Evolutionary conservation across 345 rosid species (phyloP), one percentile per base, ranked within the genome.

Genomic region (Eucalyptus leucophloia): DNA sequence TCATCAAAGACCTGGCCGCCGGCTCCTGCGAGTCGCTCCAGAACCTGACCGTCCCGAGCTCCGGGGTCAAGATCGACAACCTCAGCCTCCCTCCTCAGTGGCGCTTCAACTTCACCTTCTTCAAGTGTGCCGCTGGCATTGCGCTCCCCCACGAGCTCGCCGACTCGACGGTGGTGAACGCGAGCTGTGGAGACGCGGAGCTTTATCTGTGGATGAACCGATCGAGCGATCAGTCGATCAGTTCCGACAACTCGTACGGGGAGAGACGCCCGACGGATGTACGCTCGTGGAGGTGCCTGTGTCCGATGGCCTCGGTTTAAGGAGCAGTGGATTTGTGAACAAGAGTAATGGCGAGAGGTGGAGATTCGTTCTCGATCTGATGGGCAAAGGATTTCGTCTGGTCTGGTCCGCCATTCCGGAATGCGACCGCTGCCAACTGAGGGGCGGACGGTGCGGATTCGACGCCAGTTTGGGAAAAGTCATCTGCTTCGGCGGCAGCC

Each of bases 321-420:
- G 16, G 42, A 30, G 62, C 44, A 32, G 44, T 7, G 67, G 7
- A 50, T 62, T 87, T 26, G 23, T 2, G 18, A 88, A 67, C 32
- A 10, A 4, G 26, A 87, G 44, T 49, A 44, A 10, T 56, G 87
- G 5, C n/a, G 85, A 12, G 21, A 14, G 21, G 16, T 72, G 53
- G 89, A 58, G 15, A 7, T 30, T 42, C 30, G 87, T 90, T 26
- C 5, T 87, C 10, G 40, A 34, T 9, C 80, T 37, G 60, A 86
- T 93, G 90, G 62, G 28, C 2, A 49, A 88, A 12, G 94, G 94
- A 58, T 89, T 93, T 89, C 86, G 91, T 10, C 87, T 93, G 91
- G 58, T 45, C 8, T 92, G 92, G 93, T 86, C 88, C 8, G 53
- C 23, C 34, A 80, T 87, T 8, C 87, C 30, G 18, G 88, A 87